These are phyloP conservation scores for Thalassia testudinum DNA, from an alignment of 116 monocot species.

Conservation along the genomic window DNA sequence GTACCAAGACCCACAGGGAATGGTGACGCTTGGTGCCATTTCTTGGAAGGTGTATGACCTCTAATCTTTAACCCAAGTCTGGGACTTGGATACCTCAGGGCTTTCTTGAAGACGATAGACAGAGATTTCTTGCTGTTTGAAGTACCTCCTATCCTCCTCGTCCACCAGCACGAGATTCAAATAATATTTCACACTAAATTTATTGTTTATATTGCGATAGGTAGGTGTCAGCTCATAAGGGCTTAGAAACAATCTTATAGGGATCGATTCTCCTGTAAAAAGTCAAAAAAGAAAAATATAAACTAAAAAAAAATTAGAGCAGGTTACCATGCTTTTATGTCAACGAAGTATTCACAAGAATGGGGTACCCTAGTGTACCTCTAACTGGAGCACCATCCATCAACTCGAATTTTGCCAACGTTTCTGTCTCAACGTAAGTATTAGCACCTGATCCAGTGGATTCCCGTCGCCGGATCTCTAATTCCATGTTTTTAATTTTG, in stretches of 20 bases:
- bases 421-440: constrained; percentile 95
- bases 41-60: too few relatives aligned
- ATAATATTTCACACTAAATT: constrained; percentile 92
- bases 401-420: constrained; percentile 91
- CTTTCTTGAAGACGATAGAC: constrained; percentile 70
- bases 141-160: constrained; percentile 87
- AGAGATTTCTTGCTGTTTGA: constrained; percentile 97
- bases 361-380: too few relatives aligned
- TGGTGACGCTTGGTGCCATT: too few relatives aligned
- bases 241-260: constrained; percentile 70
- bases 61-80: too few relatives aligned
- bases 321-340: too few relatives aligned
- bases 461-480: constrained; percentile 89
- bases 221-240: constrained; percentile 90
- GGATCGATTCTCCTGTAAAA: constrained; percentile 70
- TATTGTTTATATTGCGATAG: constrained; percentile 94
- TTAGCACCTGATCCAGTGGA: constrained; percentile 93
- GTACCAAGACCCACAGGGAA: too few relatives aligned
- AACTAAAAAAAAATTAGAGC: too few relatives aligned
- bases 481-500: constrained; percentile 98
- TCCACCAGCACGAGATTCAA: constrained; percentile 96
- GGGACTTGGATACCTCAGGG: background rate
- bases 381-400: constrained; percentile 99
- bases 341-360: too few relatives aligned
- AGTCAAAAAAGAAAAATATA: background rate